A percentile compares a stretch with the other conserved stretches of the same genome.
These are phyloP conservation scores for Musa schizocarpa DNA, from an alignment of 176 grass and related monocot genomes.

Conservation along the genomic window DNA sequence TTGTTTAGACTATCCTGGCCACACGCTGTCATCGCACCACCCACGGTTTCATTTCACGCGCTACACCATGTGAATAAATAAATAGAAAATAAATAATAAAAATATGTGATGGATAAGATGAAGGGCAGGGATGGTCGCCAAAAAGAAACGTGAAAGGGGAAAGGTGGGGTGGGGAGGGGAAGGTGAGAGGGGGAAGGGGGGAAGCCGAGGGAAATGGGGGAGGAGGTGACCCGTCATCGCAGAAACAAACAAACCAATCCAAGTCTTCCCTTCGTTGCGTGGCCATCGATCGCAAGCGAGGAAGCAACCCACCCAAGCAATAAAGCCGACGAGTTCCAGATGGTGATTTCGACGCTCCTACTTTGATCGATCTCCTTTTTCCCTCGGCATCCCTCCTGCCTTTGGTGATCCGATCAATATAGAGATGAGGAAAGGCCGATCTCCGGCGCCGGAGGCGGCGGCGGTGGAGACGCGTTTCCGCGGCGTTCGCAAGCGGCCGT, in stretches of 20 bases:
- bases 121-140: background rate
- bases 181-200: background rate
- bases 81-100: too few species aligned
- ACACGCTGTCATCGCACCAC: too few species aligned
- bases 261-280: background rate
- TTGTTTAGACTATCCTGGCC: too few species aligned
- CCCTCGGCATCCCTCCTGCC: background rate
- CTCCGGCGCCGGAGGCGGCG: slow-evolving; percentile 1
- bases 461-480: slow-evolving; percentile 50
- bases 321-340: background rate
- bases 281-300: background rate
- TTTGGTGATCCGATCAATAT: background rate
- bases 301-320: background rate
- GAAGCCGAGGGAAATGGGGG: background rate
- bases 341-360: background rate
- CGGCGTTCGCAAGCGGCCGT: slow-evolving; percentile 79
- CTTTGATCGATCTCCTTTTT: background rate
- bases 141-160: background rate
- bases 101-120: too few species aligned
- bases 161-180: background rate
- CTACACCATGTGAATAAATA: too few species aligned
- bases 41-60: too few species aligned
- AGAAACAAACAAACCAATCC: background rate
- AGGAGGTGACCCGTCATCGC: background rate
- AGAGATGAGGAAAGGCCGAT: background rate